Evolutionary conservation across 148 eudicot species (phyloP), one percentile per base, ranked within the genome.

Genomic region (Chenopodium suecicum): DNA sequence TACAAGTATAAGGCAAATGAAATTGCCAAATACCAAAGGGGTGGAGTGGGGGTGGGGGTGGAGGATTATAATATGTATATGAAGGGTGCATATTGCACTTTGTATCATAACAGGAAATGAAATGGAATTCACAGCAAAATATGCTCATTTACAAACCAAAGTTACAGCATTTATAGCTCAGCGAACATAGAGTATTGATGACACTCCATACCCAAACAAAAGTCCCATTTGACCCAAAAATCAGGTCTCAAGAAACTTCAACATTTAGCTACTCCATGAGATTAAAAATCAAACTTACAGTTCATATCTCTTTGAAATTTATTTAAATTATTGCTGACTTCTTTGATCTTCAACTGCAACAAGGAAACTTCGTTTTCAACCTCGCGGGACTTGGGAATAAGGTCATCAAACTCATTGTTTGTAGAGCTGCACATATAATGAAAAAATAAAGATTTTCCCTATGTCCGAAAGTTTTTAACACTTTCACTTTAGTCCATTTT

Each of bases 351-450:
- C 91, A 90, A 81, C 79, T 96, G 86, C 86, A 92, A 67, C 78
- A 80, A 70, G 79, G 87, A 87, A 80, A 96, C 99, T 85, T 94
- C 98, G 86, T 85, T 92, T 79, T 93, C 93, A 32, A 95, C 97
- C 86, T 94, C 97, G 64, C 82, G 91, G 69, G 91, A 90, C 86
- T 94, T 96, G 73, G 84, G 70, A 74, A 68, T 88, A 82, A 94
- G 84, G 78, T 89, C 94, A 80, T 91, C 89, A 84, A 84, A 89
- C 87, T 96, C 99, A 44, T 12, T 64, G 70, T 46, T 76, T 65
- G 84, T 80, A 80, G 88, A 85, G 47, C 99, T 96, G 86, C 84
- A 86, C 74, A 63, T 66, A 83, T 65, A 37, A 65, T 50, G 58
- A 25, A 71, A 70, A 34, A 64, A 22, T 34, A 73, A 81, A 80